Evolutionary conservation across 192 early-diverging fungal genomes (phyloP), one percentile per base, ranked within the genome.

Genomic region (Spizellomyces sp.): DNA sequence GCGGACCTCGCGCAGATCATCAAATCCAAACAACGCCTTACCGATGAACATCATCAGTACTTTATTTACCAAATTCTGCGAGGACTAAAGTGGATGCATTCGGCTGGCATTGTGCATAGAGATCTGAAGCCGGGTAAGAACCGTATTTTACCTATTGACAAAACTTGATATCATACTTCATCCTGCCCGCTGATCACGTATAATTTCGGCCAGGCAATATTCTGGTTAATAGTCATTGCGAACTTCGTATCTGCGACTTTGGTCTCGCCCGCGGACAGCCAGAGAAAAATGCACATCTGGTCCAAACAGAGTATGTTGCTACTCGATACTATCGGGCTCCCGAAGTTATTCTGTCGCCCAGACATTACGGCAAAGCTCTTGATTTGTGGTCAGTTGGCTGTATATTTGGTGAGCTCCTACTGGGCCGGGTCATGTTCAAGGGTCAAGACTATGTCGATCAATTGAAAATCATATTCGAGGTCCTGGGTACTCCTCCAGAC

Each of bases 351-450:
- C 71, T 86, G 6, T 83, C 80, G 41, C 83, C 83, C 57, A 80
- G 78, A 59, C 79, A 80, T 61, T 86, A 86, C 67, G 77, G 75
- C 57, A 86, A 84, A 81, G 77, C 82, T 19, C 82, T 99, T 15
- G 98, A 99, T 66, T 94, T 99, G 15, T 99, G 98, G 98, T 90
- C 96, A 0, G 94, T 95, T 21, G 98, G 96, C n/a, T 98, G 98
- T 70, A 96, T 99, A 59, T 98, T 98, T 90, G 98, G 95, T 17
- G 98, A 99, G 69, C 88, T 99, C 19, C 83, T 98, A 78, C 69
- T 73, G 21, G 78, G 85, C 19, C 80, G 82, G 63, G 72, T 86
- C 45, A 44, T 89, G 14, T 89, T 89, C 66, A 87, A 86, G 57
- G 87, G 87, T 57, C 36, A 14, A 8, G 83, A 88, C 72, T 85